Conservation (phyloP, 352 stramenopile genomes). For the Globisporangium spinosum region DNA sequence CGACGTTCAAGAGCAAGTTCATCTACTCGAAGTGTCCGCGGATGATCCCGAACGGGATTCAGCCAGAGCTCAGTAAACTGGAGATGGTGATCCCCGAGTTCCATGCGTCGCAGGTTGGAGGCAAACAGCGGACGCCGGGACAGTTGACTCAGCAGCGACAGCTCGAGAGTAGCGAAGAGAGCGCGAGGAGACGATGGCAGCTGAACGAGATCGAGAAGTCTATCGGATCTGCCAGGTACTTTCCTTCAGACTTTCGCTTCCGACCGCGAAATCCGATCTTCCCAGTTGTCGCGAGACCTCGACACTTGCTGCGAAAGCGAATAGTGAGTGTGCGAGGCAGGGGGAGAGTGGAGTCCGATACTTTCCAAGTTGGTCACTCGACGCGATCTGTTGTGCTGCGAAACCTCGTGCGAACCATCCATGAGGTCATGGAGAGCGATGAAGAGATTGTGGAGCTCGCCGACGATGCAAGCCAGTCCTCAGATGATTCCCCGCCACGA, state of each 20-base stretch:
- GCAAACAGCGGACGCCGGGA: slow-evolving; percentile 31
- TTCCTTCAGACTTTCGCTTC: slow-evolving; percentile 32
- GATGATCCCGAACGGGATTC: slow-evolving; percentile 62
- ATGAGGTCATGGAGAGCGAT: slow-evolving; percentile 34
- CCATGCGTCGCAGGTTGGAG: slow-evolving; percentile 66
- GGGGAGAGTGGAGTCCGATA: slow-evolving; percentile 19
- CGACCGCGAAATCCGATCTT: slow-evolving; percentile 33
- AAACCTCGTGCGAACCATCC: slow-evolving; percentile 45
- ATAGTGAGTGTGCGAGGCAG: slow-evolving; percentile 4
- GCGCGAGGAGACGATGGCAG: slow-evolving; percentile 34
- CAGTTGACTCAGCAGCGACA: slow-evolving; percentile 11
- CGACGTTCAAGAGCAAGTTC: slow-evolving; percentile 89
- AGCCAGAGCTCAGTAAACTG: slow-evolving; percentile 43
- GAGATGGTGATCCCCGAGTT: slow-evolving; percentile 81
- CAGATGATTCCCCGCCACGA: neutral
- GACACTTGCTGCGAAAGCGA: slow-evolving; percentile 36
- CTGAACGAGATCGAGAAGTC: slow-evolving; percentile 63
- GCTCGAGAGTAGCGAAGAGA: slow-evolving; percentile 5
- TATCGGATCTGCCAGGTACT: slow-evolving; percentile 46
- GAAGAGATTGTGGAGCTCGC: slow-evolving; percentile 12
- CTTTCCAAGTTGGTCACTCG: slow-evolving; percentile 37
- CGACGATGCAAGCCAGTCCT: neutral
- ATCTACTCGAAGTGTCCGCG: slow-evolving; percentile 76
- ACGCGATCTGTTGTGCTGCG: slow-evolving; percentile 42
- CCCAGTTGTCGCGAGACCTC: slow-evolving; percentile 37